A percentile compares a stretch with the other conserved stretches of the same genome.
phyloP scores from a whole-genome alignment of 202 grass and related monocot genomes.

The Panicum virgatum region DNA sequence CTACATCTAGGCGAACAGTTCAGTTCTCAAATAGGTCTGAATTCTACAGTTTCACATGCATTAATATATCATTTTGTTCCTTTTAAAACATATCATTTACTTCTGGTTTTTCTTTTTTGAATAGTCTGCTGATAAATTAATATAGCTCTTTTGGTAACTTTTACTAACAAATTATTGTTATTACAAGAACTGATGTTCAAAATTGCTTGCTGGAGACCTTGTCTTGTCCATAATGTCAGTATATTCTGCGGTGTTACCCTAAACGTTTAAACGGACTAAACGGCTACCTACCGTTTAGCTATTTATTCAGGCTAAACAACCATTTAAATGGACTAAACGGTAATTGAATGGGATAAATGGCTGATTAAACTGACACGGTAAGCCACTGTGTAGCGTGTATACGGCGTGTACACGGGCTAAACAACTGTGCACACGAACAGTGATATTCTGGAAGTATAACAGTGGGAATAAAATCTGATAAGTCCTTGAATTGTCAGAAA shows the following conservation, averaged over 20 bases:
- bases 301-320: too few species aligned
- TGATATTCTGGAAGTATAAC: not conserved
- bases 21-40: constrained; percentile 96
- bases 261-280: too few species aligned
- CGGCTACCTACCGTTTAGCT: too few species aligned
- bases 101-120: not conserved
- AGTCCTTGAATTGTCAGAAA: not conserved
- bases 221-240: not conserved
- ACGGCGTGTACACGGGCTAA: too few species aligned
- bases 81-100: not conserved
- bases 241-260: too few species aligned
- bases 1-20: constrained; percentile 94
- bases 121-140: not conserved
- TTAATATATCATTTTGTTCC: not conserved
- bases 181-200: not conserved
- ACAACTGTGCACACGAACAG: too few species aligned
- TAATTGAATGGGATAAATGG: too few species aligned
- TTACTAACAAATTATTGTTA: not conserved
- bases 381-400: too few species aligned
- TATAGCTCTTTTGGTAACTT: not conserved
- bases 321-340: too few species aligned
- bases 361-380: too few species aligned
- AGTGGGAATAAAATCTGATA: not conserved
- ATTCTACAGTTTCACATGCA: constrained; percentile 16
- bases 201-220: not conserved